These are phyloP conservation scores for Penicillium riverlandense DNA, from an alignment of 495 filamentous ascomycete species.

Conservation along the genomic window DNA sequence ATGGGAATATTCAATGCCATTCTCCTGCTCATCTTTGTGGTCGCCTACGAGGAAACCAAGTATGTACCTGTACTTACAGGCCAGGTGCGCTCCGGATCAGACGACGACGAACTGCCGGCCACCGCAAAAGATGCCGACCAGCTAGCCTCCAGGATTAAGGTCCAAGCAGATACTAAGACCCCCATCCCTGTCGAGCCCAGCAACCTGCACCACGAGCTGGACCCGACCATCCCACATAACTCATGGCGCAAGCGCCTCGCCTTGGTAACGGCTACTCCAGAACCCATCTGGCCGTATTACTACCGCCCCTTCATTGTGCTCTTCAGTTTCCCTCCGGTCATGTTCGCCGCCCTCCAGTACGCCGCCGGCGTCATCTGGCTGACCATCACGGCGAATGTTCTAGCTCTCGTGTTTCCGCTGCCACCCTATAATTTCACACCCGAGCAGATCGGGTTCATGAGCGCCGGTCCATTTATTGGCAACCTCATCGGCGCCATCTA, in stretches of 20 bases:
- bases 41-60: constrained; percentile 31
- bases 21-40: constrained; percentile 19
- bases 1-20: constrained; percentile 22
- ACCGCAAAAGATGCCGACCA: neutral
- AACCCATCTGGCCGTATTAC: constrained; percentile 26
- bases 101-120: neutral
- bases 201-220: constrained; percentile 13
- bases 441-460: constrained; percentile 32
- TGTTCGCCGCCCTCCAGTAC: constrained; percentile 32
- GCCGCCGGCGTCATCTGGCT: constrained; percentile 29
- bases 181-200: constrained; percentile 2
- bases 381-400: constrained; percentile 23
- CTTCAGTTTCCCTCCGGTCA: constrained; percentile 30
- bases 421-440: constrained; percentile 37
- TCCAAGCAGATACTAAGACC: constrained; percentile 1
- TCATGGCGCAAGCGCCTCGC: constrained; percentile 20
- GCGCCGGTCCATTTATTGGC: constrained; percentile 33
- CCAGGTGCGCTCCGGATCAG: neutral
- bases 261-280: constrained; percentile 17
- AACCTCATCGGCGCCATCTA: constrained; percentile 30
- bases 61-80: constrained; percentile 18
- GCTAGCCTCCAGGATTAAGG: neutral
- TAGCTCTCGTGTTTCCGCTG: constrained; percentile 24
- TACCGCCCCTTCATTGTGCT: constrained; percentile 26
- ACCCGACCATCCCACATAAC: constrained; percentile 16